These are phyloP conservation scores for Dryas drummondii DNA, from an alignment of 306 rosid species.

Conservation along the genomic window DNA sequence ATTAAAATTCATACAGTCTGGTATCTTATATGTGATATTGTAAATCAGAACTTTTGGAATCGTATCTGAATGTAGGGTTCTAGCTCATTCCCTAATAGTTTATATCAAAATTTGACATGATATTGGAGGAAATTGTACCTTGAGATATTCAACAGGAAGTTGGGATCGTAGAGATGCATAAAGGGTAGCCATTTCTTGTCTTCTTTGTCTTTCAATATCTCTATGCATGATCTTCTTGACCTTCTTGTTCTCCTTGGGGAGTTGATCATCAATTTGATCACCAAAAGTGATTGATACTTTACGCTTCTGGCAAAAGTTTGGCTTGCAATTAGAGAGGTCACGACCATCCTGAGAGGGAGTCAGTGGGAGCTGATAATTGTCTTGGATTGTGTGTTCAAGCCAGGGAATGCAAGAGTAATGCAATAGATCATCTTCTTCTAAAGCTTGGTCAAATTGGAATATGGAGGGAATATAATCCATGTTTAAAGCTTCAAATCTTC, in stretches of 20 bases:
- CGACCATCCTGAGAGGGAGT: conserved; percentile 14
- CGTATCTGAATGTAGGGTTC: too few species aligned
- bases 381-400: conserved; percentile 3
- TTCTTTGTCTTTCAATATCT: conserved; percentile 47
- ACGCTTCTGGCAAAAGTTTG: conserved; percentile 1
- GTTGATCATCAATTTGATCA: conserved; percentile 1
- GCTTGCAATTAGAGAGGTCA: neutral
- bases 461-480: conserved; percentile 32
- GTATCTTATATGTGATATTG: too few species aligned
- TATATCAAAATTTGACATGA: neutral
- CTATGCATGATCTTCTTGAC: conserved; percentile 40
- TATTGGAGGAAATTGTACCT: conserved; percentile 26
- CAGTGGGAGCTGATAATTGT: conserved; percentile 7
- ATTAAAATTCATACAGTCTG: too few species aligned
- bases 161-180: conserved; percentile 35
- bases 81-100: neutral
- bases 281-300: neutral
- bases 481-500: conserved; percentile 16
- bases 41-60: too few species aligned
- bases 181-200: conserved; percentile 51
- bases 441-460: conserved; percentile 26
- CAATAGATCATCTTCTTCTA: conserved; percentile 18
- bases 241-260: conserved; percentile 22
- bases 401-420: conserved; percentile 17
- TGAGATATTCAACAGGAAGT: conserved; percentile 37